Evolutionary conservation across 2,329 filamentous ascomycete genomes (phyloP).

Genomic region (Fusarium haematococcum): DNA sequence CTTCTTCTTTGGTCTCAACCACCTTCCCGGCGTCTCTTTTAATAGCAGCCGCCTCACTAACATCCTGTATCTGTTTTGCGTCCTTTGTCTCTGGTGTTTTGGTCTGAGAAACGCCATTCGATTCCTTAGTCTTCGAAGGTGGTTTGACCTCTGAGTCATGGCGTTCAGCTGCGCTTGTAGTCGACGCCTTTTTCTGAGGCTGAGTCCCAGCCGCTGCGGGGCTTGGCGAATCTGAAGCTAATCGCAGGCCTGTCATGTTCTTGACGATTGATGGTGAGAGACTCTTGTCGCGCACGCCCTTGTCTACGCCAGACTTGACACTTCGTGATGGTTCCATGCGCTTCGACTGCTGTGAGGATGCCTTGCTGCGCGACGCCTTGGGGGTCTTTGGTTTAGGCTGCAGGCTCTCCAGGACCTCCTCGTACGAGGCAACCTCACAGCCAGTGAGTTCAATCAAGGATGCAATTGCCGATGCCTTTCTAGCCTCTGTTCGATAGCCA

Average conservation of each 20-base stretch:
- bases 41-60: slow-evolving; percentile 5
- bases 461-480: slow-evolving; percentile 77
- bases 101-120: slow-evolving; percentile 7
- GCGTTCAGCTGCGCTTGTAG: slow-evolving; percentile 31
- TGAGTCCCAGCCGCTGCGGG: slow-evolving; percentile 30
- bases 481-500: slow-evolving; percentile 77
- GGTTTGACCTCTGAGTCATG: slow-evolving; percentile 26
- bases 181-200: slow-evolving; percentile 35
- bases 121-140: slow-evolving; percentile 32
- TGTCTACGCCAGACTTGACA: slow-evolving; percentile 4
- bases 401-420: slow-evolving; percentile 63
- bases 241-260: slow-evolving; percentile 48
- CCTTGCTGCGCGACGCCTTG: slow-evolving; percentile 10
- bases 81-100: not conserved
- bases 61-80: slow-evolving; percentile 2
- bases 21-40: slow-evolving; percentile 15
- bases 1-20: slow-evolving; percentile 8
- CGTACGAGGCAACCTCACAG: slow-evolving; percentile 71
- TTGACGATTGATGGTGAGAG: slow-evolving; percentile 46
- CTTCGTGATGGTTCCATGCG: slow-evolving; percentile 18
- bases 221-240: slow-evolving; percentile 44
- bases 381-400: slow-evolving; percentile 31
- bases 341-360: slow-evolving; percentile 15
- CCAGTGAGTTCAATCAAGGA: slow-evolving; percentile 81
- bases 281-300: slow-evolving; percentile 34